Percentiles rank a stretch among this genome's conserved stretches.
These are phyloP conservation scores for Strobilomyces echinocephalus DNA, from an alignment of 768 basidiomycete species.

Conservation along the genomic window DNA sequence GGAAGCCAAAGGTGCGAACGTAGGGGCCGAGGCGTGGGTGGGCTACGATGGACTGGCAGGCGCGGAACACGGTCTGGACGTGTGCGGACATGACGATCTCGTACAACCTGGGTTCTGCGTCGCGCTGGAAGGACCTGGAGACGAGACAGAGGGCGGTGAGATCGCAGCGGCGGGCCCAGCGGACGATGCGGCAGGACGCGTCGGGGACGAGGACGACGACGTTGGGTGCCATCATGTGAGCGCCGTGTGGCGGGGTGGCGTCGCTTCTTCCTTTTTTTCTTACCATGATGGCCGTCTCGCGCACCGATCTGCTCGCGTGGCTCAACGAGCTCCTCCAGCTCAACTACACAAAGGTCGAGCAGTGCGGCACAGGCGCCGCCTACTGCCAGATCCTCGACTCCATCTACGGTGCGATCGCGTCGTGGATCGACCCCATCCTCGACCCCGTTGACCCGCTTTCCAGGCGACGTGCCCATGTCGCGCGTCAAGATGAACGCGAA, in stretches of 20 bases:
- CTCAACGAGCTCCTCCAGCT: conserved; percentile 89
- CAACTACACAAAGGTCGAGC: conserved; percentile 89
- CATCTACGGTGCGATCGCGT: conserved; percentile 63
- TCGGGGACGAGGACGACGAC: conserved; percentile 35
- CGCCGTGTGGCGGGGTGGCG: neutral
- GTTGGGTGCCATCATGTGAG: conserved; percentile 13
- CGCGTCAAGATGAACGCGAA: conserved; percentile 95
- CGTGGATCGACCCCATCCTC: conserved; percentile 17
- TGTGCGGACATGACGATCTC: conserved; percentile 37
- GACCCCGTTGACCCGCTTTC: conserved; percentile 9
- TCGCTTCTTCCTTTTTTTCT: neutral
- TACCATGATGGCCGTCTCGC: conserved; percentile 58
- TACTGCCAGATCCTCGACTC: conserved; percentile 97
- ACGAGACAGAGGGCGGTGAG: conserved; percentile 42
- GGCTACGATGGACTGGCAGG: conserved; percentile 36
- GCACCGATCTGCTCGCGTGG: conserved; percentile 88
- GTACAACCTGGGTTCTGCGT: conserved; percentile 48
- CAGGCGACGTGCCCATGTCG: conserved; percentile 86
- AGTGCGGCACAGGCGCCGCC: conserved; percentile 85
- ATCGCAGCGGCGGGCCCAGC: conserved; percentile 33
- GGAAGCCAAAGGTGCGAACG: conserved; percentile 43
- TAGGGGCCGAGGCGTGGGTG: conserved; percentile 35
- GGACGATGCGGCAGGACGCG: conserved; percentile 39
- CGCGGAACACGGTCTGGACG: conserved; percentile 31
- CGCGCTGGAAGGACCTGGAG: conserved; percentile 43